Base-by-base conservation (phyloP, 2,329 filamentous ascomycete species). In the Clarireedia monteithiana region DNA sequence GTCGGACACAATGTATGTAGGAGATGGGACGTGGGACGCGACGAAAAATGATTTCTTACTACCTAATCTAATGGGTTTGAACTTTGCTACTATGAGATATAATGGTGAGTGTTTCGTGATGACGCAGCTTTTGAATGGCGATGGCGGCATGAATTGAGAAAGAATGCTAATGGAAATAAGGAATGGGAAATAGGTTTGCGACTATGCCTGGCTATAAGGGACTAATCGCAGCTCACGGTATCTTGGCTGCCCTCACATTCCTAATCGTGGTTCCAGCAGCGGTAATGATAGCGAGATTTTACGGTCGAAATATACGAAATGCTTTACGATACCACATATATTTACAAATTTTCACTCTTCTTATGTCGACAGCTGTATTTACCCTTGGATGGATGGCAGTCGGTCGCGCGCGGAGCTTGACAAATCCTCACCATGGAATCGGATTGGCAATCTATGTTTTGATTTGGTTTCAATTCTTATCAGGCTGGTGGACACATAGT, bases 341-440 rank as follows among this genome's bases (percentile, higher is more conserved):
- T 68, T 72, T 91, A 17, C 83, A 92, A 58, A 78, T 90, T 53
- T 69, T 91, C 57, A 82, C 84, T 2, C 77, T 88, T 10, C 73
- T 85, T 17, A 71, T 92, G 55, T 75, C 84, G 6, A 86, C 88
- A 0, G 85, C 85, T 12, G 78, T 89, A 7, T 86, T 95, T 60
- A 77, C 88, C 46, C 75, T 91, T 12, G 89, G 88, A 6, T 91
- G 82, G 73, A 85, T 91, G 63, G 88, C 89, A 10, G 89, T 94
- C 12, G 89, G 89, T 0, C 83, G 84, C 0, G 75, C 78, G 46
- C 78, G 88, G 58, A 88, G 81, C 62, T 72, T 91, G 65, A 85
- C 86, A 7, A 95, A 95, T 67, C 89, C 89, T 0, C 89, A 95
- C 68, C 89, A 95, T 70, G 88, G 86, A 59, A 92, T 94, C 61